phyloP scores from a whole-genome alignment of 768 basidiomycete species.

The Fistulinella prunicolor region DNA sequence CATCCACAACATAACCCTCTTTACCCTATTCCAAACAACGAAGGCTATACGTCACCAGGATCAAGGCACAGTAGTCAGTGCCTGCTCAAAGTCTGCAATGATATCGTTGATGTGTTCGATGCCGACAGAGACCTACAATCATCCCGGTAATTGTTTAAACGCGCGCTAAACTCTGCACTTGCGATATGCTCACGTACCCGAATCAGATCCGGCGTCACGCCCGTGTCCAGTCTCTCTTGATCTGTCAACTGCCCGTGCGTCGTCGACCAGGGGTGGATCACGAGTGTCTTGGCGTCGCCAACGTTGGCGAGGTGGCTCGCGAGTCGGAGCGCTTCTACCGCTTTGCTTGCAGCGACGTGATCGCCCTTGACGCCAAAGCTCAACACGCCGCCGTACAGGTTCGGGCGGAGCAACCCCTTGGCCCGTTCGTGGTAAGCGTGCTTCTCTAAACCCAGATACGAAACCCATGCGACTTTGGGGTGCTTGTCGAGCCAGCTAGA shows the following conservation, averaged over 20 bases:
- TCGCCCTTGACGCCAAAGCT: constrained; percentile 77
- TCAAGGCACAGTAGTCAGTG: constrained; percentile 29
- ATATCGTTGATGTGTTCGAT: constrained; percentile 47
- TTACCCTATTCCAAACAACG: too few species aligned
- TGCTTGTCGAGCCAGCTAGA: constrained; percentile 56
- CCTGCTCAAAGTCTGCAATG: constrained; percentile 44
- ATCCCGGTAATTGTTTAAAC: too few species aligned
- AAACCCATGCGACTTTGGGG: constrained; percentile 70
- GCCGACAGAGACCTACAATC: constrained; percentile 40
- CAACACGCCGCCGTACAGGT: constrained; percentile 68
- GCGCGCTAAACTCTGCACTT: too few species aligned
- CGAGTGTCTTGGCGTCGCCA: constrained; percentile 61
- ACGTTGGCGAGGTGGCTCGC: constrained; percentile 75
- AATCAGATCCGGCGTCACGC: constrained; percentile 56
- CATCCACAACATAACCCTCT: too few species aligned
- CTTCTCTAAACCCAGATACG: constrained; percentile 64
- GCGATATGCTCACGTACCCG: too few species aligned
- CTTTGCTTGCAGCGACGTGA: constrained; percentile 46
- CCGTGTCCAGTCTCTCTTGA: constrained; percentile 45
- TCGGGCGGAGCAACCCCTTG: constrained; percentile 47
- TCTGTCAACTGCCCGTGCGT: constrained; percentile 56
- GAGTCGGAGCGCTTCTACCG: constrained; percentile 69
- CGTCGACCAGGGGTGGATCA: constrained; percentile 56
- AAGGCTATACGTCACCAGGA: too few species aligned
- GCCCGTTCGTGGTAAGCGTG: constrained; percentile 65